A percentile compares a stretch with the other conserved stretches of the same genome.
Conservation (phyloP, 2,329 filamentous ascomycete genomes). For the Aspergillus sp. region DNA sequence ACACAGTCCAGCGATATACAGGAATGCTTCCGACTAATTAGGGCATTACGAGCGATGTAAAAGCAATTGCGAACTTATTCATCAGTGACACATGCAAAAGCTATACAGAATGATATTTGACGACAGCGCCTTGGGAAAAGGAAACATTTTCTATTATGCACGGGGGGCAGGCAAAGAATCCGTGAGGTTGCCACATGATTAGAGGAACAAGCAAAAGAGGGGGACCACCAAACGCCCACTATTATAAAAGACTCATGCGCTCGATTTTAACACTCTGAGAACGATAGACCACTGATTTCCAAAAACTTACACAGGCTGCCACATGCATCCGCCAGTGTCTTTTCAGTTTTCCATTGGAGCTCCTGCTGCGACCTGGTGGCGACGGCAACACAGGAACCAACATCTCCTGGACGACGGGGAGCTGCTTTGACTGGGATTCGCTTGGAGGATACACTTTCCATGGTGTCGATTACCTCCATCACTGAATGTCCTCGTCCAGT, state of each 20-base stretch:
- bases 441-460: constrained; percentile 39
- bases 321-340: constrained; percentile 39
- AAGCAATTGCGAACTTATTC: neutral
- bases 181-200: neutral
- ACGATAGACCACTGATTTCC: constrained; percentile 31
- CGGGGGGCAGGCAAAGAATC: neutral
- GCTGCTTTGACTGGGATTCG: constrained; percentile 33
- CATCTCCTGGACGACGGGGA: constrained; percentile 37
- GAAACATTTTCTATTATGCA: constrained; percentile 14
- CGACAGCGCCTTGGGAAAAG: neutral
- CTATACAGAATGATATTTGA: neutral
- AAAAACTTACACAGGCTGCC: constrained; percentile 39
- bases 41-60: neutral
- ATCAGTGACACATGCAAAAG: neutral
- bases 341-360: constrained; percentile 47
- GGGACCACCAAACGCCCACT: constrained; percentile 1
- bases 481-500: constrained; percentile 41
- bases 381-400: constrained; percentile 41
- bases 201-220: constrained; percentile 6
- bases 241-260: neutral
- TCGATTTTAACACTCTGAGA: constrained; percentile 11
- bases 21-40: neutral
- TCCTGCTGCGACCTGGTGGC: constrained; percentile 51
- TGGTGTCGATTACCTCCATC: constrained; percentile 37
- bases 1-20: neutral